Base-by-base conservation (phyloP, 1,284 basidiomycete genomes). In the Ganoderma meredithae region DNA sequence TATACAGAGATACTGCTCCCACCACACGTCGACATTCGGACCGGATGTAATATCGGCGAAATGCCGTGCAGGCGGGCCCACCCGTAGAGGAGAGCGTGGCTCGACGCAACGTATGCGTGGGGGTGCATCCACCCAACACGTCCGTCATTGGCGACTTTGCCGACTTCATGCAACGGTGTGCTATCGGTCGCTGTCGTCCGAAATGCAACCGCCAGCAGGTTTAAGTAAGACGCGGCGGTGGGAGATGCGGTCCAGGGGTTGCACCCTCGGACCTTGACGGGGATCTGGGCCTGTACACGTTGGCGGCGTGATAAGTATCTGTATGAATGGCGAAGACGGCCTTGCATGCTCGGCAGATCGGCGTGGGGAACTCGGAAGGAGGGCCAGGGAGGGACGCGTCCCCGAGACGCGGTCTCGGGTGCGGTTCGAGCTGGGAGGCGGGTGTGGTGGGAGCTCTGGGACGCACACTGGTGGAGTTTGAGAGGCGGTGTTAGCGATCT, bases 1-100 rank as follows among this genome's bases (percentile, higher is more conserved):
- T 4, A 22, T 22, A 17, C n/a, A n/a, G 55, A 36, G 31, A 58
- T 39, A 17, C 33, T 39, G 33, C 55, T 58, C 17, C 33, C 33
- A 22, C 19, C 55, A n/a, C 53, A 66, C n/a, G 53, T 36, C 63
- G 17, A 39, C 17, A 43, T 40, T 19, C 47, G 22, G 47, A 13
- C 47, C 47, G 22, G 13, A 25, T 49, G 31, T 67, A 70, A 70
- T 70, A 52, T 70, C 69, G 69, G 69, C 25, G 63, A 67, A 67
- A 66, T 33, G 41, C 36, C 47, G 47, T 12, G 25, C 22, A 25
- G 22, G 27, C 27, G 27, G 27, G 27, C 27, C 27, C 27, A 31
- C 27, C 3, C 27, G 27, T 31, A 31, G 27, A 1, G 27, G 47
- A 2, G 41, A 41, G 41, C 13, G 47, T 22, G 17, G 31, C 55